phyloP scores from a whole-genome alignment of 352 stramenopile species.

The Globisporangium cystogenes region DNA sequence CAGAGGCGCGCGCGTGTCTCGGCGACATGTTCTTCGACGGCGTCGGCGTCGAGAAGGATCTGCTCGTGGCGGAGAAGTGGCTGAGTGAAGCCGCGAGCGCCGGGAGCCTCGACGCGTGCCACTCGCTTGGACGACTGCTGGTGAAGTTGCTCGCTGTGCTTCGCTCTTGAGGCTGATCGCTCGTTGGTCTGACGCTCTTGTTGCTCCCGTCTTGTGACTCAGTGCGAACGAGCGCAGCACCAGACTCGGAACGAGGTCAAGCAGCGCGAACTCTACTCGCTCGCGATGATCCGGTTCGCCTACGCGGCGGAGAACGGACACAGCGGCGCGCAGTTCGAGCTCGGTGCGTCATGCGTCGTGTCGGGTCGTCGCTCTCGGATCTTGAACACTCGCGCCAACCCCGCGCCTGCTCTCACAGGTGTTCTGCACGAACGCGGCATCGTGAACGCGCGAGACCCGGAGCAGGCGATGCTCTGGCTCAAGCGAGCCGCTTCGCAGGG shows the following conservation, averaged over 20 bases:
- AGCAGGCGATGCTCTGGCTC: slow-evolving; percentile 41
- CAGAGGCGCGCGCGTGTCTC: slow-evolving; percentile 50
- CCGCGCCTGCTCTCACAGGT: slow-evolving; percentile 8
- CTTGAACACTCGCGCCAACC: neutral
- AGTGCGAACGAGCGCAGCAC: slow-evolving; percentile 47
- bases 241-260: slow-evolving; percentile 26
- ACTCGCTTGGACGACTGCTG: slow-evolving; percentile 50
- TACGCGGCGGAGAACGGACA: slow-evolving; percentile 52
- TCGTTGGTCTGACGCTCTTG: neutral
- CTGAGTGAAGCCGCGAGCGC: slow-evolving; percentile 27
- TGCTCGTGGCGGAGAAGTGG: slow-evolving; percentile 49
- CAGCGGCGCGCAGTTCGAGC: slow-evolving; percentile 42
- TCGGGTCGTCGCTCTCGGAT: neutral
- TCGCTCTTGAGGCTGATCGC: neutral
- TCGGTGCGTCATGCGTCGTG: slow-evolving; percentile 18
- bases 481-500: slow-evolving; percentile 40
- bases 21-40: slow-evolving; percentile 55
- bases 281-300: slow-evolving; percentile 34
- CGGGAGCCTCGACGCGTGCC: slow-evolving; percentile 39
- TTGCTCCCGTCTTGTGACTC: neutral
- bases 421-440: slow-evolving; percentile 29
- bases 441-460: slow-evolving; percentile 13
- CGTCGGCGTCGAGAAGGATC: slow-evolving; percentile 40
- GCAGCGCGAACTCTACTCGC: slow-evolving; percentile 27
- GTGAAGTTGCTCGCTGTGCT: slow-evolving; percentile 11